Conservation (phyloP, 768 basidiomycete species). For the Mycena metata region DNA sequence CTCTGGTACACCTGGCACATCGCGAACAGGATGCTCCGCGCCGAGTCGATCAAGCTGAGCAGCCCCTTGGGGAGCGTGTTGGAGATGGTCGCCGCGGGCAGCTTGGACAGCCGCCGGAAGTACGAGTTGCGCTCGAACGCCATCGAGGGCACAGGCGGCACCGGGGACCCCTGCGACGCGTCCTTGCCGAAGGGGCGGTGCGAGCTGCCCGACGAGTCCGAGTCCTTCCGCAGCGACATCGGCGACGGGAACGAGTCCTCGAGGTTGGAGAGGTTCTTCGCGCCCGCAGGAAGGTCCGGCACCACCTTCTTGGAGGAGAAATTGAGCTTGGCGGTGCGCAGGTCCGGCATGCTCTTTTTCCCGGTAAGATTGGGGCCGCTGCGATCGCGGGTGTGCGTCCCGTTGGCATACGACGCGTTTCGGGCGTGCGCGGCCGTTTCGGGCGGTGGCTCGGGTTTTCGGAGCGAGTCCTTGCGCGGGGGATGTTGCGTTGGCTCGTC, state of each 20-base stretch:
- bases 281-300: slow-evolving; percentile 42
- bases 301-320: slow-evolving; percentile 45
- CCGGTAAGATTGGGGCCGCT: slow-evolving; percentile 48
- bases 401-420: slow-evolving; percentile 65
- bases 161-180: slow-evolving; percentile 45
- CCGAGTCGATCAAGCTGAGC: slow-evolving; percentile 83
- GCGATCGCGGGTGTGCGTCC: slow-evolving; percentile 51
- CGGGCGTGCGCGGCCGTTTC: slow-evolving; percentile 54
- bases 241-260: slow-evolving; percentile 56
- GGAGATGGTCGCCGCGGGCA: slow-evolving; percentile 71
- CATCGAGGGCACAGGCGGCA: slow-evolving; percentile 68
- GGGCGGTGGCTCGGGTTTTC: slow-evolving; percentile 44
- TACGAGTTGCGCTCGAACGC: slow-evolving; percentile 91
- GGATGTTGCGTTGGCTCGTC: slow-evolving; percentile 52
- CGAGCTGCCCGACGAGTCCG: slow-evolving; percentile 54
- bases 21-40: slow-evolving; percentile 92
- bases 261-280: slow-evolving; percentile 37
- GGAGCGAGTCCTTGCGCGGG: slow-evolving; percentile 37
- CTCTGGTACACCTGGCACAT: slow-evolving; percentile 92
- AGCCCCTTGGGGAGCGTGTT: slow-evolving; percentile 80
- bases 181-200: slow-evolving; percentile 41
- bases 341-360: slow-evolving; percentile 92
- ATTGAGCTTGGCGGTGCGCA: slow-evolving; percentile 67
- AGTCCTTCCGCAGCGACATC: slow-evolving; percentile 62
- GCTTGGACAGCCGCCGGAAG: slow-evolving; percentile 90